These are phyloP conservation scores for Coelastrella sp. DNA, from an alignment of 139 green algal species.

Conservation along the genomic window DNA sequence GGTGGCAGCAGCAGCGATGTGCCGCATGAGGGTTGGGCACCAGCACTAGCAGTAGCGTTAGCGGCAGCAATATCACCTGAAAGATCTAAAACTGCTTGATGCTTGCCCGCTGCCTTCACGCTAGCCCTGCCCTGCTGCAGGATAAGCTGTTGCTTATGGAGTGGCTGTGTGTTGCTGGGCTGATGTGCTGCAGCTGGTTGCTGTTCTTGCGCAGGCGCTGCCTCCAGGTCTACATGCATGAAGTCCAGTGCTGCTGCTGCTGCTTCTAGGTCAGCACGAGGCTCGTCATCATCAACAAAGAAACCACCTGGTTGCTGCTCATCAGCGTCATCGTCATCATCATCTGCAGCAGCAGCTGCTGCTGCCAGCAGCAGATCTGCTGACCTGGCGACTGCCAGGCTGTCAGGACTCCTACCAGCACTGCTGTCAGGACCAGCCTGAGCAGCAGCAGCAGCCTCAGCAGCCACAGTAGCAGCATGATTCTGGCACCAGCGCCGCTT, in stretches of 20 bases:
- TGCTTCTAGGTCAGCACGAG: background rate
- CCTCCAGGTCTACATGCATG: background rate
- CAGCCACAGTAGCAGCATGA: slow-evolving; percentile 40
- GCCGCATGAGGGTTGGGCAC: background rate
- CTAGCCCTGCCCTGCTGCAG: no score
- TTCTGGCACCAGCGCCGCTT: slow-evolving; percentile 18
- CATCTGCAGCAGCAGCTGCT: slow-evolving; percentile 12
- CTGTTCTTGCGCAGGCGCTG: background rate
- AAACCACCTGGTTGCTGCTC: background rate
- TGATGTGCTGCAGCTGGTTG: background rate
- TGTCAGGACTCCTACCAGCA: background rate
- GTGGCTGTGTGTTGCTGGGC: no score
- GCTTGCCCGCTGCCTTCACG: no score
- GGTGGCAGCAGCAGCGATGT: slow-evolving; percentile 30
- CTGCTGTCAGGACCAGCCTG: background rate
- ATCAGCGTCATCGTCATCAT: background rate
- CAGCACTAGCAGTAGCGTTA: background rate
- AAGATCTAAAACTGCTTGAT: no score
- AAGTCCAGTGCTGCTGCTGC: background rate
- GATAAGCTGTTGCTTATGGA: no score
- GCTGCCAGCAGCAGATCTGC: slow-evolving; percentile 26
- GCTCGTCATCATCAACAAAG: background rate
- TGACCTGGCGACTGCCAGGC: slow-evolving; percentile 8
- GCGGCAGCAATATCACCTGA: background rate
- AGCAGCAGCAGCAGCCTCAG: slow-evolving; percentile 1